Conservation (phyloP, 805 yeast genomes). For the Nakazawaea anatomiae region DNA sequence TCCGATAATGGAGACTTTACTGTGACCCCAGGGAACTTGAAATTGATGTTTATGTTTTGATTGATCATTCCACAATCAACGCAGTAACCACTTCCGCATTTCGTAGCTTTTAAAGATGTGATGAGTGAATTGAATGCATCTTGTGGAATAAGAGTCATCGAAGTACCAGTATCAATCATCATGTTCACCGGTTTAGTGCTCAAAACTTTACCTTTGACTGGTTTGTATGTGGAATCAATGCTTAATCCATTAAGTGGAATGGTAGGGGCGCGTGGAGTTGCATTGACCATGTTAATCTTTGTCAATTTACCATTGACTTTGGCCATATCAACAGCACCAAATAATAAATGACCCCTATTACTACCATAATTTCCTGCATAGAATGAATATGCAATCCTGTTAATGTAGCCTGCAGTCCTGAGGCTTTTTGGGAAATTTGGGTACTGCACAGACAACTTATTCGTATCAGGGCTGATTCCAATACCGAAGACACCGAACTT, state of each 20-base stretch:
- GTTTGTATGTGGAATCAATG: constrained; percentile 1
- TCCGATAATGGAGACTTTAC: constrained; percentile 4
- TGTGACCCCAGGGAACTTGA: neutral
- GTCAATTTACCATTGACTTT: constrained; percentile 44
- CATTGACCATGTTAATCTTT: constrained; percentile 31
- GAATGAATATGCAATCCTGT: constrained; percentile 47
- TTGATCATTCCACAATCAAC: constrained; percentile 4
- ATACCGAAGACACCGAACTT: constrained; percentile 58
- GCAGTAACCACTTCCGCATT: neutral
- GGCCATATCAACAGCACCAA: constrained; percentile 62
- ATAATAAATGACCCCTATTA: constrained; percentile 41
- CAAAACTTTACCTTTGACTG: neutral
- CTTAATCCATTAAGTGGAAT: neutral
- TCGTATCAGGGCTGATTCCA: constrained; percentile 32
- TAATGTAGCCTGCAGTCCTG: constrained; percentile 43
- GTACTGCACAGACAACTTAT: constrained; percentile 23
- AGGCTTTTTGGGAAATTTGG: constrained; percentile 54
- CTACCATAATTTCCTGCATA: constrained; percentile 19
- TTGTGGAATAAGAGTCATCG: constrained; percentile 1
- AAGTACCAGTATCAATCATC: constrained; percentile 10
- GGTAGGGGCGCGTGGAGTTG: constrained; percentile 3
- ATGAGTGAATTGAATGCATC: constrained; percentile 1
- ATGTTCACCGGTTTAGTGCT: neutral
- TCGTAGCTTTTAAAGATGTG: constrained; percentile 2
- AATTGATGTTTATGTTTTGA: neutral